Base-by-base conservation (phyloP, 257 asterid genomes). In the Handroanthus guayacan region DNA sequence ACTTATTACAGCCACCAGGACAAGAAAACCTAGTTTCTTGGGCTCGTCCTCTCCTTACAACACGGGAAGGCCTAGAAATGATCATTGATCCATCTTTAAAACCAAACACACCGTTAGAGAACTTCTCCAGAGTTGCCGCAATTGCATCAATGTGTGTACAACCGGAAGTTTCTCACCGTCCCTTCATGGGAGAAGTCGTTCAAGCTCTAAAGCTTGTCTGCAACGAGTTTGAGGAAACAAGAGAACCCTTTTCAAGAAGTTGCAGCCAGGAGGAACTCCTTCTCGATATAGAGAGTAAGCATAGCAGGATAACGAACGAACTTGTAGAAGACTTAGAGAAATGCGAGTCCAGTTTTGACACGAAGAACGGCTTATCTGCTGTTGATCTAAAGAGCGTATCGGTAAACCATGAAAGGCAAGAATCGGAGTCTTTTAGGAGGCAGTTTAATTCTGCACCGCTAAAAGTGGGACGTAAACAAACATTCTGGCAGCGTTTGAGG, bases 181-280 rank as follows among this genome's bases (percentile, higher is more conserved):
- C 99, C 5, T 95, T 95, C 84, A 95, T 95, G 99, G 99, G 99
- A 0, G 99, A 95, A 81, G 99, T 95, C 3, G 97, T 92, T 56
- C 98, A 95, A 78, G 99, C 98, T 36, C 67, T 95, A 86, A 92
- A 90, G 87, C 92, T 95, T 31, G 95, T 92, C 9, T 95, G 92
- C 86, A 82, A 91, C 72, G 98, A 92, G 81, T 81, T 88, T 41
- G 96, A 92, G 0, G 97, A 92, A 50, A 84, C 86, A 5, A 80
- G 73, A 61, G 97, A 79, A 55, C 72, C 81, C 0, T 56, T 85
- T 67, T 86, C 96, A 1, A 86, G 91, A 81, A 88, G 87, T 54
- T 86, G 84, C 75, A 92, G 98, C 88, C 90, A 66, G 4, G 91
- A 86, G 16, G 91, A 89, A 12, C 44, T 87, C 62, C 84, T 84